Conservation (phyloP, 129 eudicot genomes). For the Arctium minus region DNA sequence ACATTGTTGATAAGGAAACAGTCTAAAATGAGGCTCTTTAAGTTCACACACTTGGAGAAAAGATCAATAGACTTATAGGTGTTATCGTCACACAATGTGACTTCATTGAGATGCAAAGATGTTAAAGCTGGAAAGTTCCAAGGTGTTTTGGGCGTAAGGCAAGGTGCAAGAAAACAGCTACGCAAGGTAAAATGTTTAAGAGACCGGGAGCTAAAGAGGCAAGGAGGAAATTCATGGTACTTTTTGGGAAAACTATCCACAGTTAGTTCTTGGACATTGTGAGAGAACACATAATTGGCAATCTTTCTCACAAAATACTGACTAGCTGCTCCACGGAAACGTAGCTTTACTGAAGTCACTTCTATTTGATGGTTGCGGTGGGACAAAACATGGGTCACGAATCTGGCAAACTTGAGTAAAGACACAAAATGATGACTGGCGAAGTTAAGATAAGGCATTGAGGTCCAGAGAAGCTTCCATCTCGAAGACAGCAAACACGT, state of each 20-base stretch:
- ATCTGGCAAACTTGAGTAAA: constrained; percentile 6
- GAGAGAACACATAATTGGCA: not conserved
- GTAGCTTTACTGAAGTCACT: not conserved
- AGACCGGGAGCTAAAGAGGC: not conserved
- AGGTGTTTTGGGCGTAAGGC: not conserved
- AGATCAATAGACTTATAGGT: not conserved
- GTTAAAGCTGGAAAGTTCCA: not conserved
- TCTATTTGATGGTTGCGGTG: not conserved
- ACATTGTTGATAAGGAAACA: not conserved
- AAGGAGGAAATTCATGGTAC: not conserved
- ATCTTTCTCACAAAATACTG: constrained; percentile 5
- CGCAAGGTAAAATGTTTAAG: not conserved
- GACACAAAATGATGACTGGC: not conserved
- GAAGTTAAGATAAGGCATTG: constrained; percentile 3
- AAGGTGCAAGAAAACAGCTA: not conserved
- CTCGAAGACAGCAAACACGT: not conserved
- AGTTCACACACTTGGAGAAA: constrained; percentile 4
- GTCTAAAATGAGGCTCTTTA: not conserved
- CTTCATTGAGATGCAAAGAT: not conserved
- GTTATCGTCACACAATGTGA: not conserved
- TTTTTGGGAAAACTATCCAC: not conserved
- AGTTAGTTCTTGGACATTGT: constrained; percentile 2
- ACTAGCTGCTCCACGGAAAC: not conserved
- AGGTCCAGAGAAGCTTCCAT: not conserved
- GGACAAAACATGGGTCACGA: constrained; percentile 7